Evolutionary conservation across 306 rosid species (phyloP).

Genomic region (Boehmeria nivea): DNA sequence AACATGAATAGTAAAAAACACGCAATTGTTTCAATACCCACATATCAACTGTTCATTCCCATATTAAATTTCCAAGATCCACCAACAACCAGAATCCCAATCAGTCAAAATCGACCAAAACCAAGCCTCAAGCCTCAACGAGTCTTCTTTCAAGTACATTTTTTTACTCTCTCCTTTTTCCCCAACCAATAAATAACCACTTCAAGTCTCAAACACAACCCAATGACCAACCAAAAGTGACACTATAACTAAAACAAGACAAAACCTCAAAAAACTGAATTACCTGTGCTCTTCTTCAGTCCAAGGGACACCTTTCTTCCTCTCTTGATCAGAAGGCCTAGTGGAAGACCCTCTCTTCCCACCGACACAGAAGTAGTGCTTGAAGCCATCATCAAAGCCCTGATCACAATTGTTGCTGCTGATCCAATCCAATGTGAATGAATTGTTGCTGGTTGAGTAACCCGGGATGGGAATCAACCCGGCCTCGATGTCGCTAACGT

Average conservation of each 20-base stretch:
- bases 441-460: conserved; percentile 26
- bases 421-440: conserved; percentile 70
- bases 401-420: conserved; percentile 21
- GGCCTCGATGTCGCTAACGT: conserved; percentile 80
- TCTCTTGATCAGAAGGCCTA: conserved; percentile 69
- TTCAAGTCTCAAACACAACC: background rate
- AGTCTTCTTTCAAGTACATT: too few relatives aligned
- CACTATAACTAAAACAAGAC: background rate
- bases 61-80: too few relatives aligned
- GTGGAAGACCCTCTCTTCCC: conserved; percentile 51
- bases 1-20: too few relatives aligned
- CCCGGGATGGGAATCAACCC: conserved; percentile 73
- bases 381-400: conserved; percentile 57
- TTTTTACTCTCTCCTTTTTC: too few relatives aligned
- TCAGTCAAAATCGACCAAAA: too few relatives aligned
- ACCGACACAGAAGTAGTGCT: conserved; percentile 49
- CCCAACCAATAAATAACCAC: background rate
- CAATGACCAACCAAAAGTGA: background rate
- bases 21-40: too few relatives aligned
- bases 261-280: background rate
- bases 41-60: too few relatives aligned
- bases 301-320: conserved; percentile 94
- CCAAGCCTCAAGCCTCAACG: too few relatives aligned
- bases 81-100: too few relatives aligned
- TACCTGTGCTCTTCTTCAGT: conserved; percentile 94